These are phyloP conservation scores for Monosporozyma siamensis DNA, from an alignment of 805 yeast species.

Conservation along the genomic window DNA sequence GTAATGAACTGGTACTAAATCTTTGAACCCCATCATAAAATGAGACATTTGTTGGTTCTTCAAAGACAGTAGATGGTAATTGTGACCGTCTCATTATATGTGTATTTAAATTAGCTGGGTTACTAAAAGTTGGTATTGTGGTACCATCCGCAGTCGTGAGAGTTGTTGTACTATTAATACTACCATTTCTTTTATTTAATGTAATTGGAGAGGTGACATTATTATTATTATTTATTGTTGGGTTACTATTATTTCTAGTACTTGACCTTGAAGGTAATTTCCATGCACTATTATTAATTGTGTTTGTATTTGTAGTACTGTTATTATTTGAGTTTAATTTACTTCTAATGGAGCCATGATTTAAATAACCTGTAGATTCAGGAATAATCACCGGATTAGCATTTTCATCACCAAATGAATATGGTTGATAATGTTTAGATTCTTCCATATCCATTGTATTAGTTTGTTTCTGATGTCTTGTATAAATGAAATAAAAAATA, in stretches of 20 bases:
- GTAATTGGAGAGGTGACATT: too few species aligned
- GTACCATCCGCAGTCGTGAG: too few species aligned
- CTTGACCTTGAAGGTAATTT: constrained; percentile 10
- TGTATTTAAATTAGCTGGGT: background rate
- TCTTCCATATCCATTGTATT: constrained; percentile 31
- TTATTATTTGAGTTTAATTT: background rate
- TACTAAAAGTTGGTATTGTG: background rate
- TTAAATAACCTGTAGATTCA: constrained; percentile 1
- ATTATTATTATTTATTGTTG: background rate
- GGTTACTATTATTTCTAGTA: constrained; percentile 4
- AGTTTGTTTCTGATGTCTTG: constrained; percentile 29
- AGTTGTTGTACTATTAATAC: background rate
- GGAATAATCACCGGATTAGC: constrained; percentile 23
- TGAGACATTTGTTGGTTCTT: constrained; percentile 10
- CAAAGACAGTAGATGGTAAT: constrained; percentile 11
- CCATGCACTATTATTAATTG: constrained; percentile 9
- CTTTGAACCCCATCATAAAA: constrained; percentile 36
- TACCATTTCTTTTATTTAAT: background rate
- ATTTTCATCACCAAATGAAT: constrained; percentile 29
- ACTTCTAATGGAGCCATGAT: background rate
- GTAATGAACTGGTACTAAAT: constrained; percentile 46
- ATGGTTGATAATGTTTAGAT: constrained; percentile 30
- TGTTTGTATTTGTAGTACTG: background rate
- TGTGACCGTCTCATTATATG: background rate
- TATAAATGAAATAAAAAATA: constrained; percentile 35